Evolutionary conservation across 2,329 filamentous ascomycete genomes (phyloP).

Genomic region (Pseudocercospora cruenta): DNA sequence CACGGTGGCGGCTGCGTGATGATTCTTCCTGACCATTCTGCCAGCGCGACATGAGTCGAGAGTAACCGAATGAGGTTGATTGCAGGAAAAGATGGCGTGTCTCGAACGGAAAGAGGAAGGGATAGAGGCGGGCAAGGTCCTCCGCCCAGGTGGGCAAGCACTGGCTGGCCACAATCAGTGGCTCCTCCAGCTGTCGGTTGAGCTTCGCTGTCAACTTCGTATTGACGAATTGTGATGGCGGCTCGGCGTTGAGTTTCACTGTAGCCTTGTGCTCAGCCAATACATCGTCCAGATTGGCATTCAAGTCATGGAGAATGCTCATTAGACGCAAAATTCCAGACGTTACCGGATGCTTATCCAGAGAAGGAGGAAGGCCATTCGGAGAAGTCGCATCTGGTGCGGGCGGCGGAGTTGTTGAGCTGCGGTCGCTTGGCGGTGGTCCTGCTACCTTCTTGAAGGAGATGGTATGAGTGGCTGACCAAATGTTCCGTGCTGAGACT

Average conservation of each 20-base stretch:
- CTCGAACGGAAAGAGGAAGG: conserved; percentile 97
- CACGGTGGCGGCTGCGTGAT: conserved; percentile 77
- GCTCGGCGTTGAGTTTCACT: conserved; percentile 75
- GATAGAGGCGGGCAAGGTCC: conserved; percentile 88
- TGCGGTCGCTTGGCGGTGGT: conserved; percentile 70
- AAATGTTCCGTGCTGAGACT: conserved; percentile 73
- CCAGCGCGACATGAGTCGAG: conserved; percentile 95
- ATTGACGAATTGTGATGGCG: conserved; percentile 93
- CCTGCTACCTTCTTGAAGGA: conserved; percentile 87
- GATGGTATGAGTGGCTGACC: conserved; percentile 87
- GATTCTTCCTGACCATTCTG: conserved; percentile 85
- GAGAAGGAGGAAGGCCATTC: conserved; percentile 72
- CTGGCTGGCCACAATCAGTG: conserved; percentile 93
- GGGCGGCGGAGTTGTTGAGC: conserved; percentile 44
- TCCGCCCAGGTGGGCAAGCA: conserved; percentile 96
- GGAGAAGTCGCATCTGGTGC: conserved; percentile 57
- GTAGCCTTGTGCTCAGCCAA: conserved; percentile 69
- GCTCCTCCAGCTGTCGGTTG: conserved; percentile 94
- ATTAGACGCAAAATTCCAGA: conserved; percentile 85
- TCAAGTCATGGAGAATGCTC: conserved; percentile 88
- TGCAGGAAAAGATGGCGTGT: conserved; percentile 95
- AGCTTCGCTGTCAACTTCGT: conserved; percentile 97
- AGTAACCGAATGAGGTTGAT: conserved; percentile 97
- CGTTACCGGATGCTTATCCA: conserved; percentile 81
- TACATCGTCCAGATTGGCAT: conserved; percentile 90